Evolutionary conservation across 805 yeast genomes (phyloP).

Genomic region (Spathaspora hagerdaliae): DNA sequence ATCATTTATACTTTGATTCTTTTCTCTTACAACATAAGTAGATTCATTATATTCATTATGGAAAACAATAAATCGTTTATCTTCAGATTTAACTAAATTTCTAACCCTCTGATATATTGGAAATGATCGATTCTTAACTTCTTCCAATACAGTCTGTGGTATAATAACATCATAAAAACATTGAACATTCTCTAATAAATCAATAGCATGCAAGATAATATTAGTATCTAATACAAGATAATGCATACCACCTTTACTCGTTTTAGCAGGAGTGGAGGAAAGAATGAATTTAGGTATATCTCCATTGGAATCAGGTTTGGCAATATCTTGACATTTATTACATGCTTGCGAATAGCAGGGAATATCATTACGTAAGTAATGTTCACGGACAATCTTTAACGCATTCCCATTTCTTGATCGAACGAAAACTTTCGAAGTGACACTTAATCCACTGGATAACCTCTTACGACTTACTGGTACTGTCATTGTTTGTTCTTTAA

Average conservation of each 20-base stretch:
- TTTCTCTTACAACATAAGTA: conserved; percentile 61
- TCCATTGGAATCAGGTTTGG: conserved; percentile 64
- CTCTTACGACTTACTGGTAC: conserved; percentile 29
- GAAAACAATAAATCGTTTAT: conserved; percentile 82
- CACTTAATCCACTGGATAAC: conserved; percentile 45
- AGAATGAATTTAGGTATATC: conserved; percentile 63
- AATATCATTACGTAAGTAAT: conserved; percentile 85
- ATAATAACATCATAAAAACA: conserved; percentile 85
- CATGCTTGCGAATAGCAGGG: conserved; percentile 84
- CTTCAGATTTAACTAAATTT: conserved; percentile 67
- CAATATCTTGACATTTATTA: conserved; percentile 49
- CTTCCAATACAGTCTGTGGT: conserved; percentile 95
- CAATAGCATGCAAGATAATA: conserved; percentile 83
- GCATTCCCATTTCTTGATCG: conserved; percentile 89
- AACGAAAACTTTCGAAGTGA: conserved; percentile 86
- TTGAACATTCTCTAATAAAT: conserved; percentile 70
- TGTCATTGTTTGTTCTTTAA: not conserved
- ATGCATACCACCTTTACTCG: conserved; percentile 62
- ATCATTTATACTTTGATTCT: conserved; percentile 77
- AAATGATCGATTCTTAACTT: conserved; percentile 79
- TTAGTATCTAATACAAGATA: conserved; percentile 86
- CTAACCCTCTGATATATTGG: conserved; percentile 86
- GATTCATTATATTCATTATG: conserved; percentile 85
- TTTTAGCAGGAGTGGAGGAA: conserved; percentile 52
- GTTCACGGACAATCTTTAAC: conserved; percentile 88